Evolutionary conservation across 345 rosid species (phyloP).

Genomic region (Syzygium aqueum): DNA sequence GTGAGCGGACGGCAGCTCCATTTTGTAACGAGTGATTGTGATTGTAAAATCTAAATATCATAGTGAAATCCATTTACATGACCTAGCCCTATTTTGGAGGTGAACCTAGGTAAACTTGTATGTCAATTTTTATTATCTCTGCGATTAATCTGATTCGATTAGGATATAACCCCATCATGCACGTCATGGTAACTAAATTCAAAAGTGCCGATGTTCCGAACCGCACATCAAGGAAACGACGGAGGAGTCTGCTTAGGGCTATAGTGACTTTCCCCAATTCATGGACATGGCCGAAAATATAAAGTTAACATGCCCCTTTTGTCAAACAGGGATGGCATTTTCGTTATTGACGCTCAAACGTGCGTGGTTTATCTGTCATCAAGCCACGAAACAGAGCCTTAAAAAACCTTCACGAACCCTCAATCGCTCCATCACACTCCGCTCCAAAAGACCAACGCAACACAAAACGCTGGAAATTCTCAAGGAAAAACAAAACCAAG

Average conservation of each 20-base stretch:
- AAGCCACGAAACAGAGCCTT: background rate
- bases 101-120: too few species aligned
- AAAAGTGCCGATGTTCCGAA: background rate
- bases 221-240: fast-evolving
- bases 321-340: background rate
- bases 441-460: background rate
- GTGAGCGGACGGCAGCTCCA: too few species aligned
- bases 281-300: too few species aligned
- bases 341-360: background rate
- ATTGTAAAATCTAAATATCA: too few species aligned
- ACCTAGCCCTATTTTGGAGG: too few species aligned
- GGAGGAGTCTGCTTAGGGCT: fast-evolving
- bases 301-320: background rate
- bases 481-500: background rate
- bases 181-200: background rate
- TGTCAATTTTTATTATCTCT: too few species aligned
- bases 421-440: background rate
- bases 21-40: too few species aligned
- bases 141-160: too few species aligned
- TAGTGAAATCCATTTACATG: too few species aligned
- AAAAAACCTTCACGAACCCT: background rate
- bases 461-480: background rate
- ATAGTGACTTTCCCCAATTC: background rate
- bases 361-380: background rate
- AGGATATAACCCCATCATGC: too few species aligned